Evolutionary conservation across 768 basidiomycete species (phyloP), one percentile per base, ranked within the genome.

Genomic region (Mycena haematopus): DNA sequence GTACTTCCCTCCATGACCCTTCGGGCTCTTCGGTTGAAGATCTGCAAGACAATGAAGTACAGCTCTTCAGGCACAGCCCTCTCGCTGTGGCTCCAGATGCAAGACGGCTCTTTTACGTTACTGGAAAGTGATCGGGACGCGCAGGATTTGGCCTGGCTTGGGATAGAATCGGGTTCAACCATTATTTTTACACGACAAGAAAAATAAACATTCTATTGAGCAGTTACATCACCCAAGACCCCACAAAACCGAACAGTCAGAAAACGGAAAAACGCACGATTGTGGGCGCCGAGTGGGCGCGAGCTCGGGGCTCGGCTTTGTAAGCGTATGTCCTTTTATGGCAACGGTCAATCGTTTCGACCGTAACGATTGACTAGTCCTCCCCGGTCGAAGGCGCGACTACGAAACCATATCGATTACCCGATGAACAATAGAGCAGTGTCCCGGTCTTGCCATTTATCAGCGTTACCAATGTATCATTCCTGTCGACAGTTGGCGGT

Each of bases 1-100:
- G 84, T 88, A 0, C 78, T 95, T 17, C 86, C 88, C 46, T 86
- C 82, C 3, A 91, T 93, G 89, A 77, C 85, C 17, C 70, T 93
- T 24, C 83, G 82, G 42, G 73, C 79, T n/a, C 78, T 95, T 58
- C 84, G 88, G 51, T 73, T 83, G 58, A 94, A 91, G 70, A 70
- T 88, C 47, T 76, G 80, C 42, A 93, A 91, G 70, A 71, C 76
- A 4, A 42, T 78, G 63, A 80, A 74, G 60, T 70, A 65, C 44
- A 70, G 73, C 61, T 65, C 73, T 9, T 71, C 77, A 53, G 71
- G 72, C 38, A 73, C 69, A 36, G 73, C 71, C 17, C 67, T 87
- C 21, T 70, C 69, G 50, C 68, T 92, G 33, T 92, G 87, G 86
- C 71, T 89, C 45, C 76, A 76, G 46, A 80, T 90, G 79, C 72